Conservation (phyloP, 2,329 filamentous ascomycete species). For the Pseudogymnoascus sp. region DNA sequence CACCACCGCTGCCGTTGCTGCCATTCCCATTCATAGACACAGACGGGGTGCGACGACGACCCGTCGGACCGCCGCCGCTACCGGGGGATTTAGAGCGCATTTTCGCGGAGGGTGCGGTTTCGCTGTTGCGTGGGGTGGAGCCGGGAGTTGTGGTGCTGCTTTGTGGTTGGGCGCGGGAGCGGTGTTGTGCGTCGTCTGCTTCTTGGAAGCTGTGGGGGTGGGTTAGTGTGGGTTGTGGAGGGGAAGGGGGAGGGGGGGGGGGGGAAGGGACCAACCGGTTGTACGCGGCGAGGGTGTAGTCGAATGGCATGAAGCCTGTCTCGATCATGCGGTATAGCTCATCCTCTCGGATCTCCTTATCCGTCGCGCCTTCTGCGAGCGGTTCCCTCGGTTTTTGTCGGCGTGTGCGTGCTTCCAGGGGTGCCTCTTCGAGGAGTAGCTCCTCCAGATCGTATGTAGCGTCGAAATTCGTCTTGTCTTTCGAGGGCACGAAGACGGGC, state of each 20-base stretch:
- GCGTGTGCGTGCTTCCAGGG: conserved; percentile 81
- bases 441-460: conserved; percentile 97
- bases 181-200: not conserved
- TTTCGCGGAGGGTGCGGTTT: not conserved
- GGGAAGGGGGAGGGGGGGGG: not conserved
- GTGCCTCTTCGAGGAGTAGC: conserved; percentile 84
- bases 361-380: conserved; percentile 87
- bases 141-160: not conserved
- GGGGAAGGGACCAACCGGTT: conserved; percentile 47
- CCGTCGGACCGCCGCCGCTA: not conserved
- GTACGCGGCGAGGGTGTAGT: conserved; percentile 80
- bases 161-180: not conserved
- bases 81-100: not conserved
- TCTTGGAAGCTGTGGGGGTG: not conserved
- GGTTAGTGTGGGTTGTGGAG: not conserved
- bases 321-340: conserved; percentile 93
- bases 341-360: conserved; percentile 89
- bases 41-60: not conserved
- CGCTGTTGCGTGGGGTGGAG: not conserved
- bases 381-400: conserved; percentile 89
- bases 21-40: not conserved
- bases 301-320: conserved; percentile 85
- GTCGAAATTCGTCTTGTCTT: conserved; percentile 98
- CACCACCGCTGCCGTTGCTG: not conserved
- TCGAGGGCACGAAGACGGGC: conserved; percentile 85